Conservation (phyloP, 1,139 yeast genomes). For the Candida frijolesensis region DNA sequence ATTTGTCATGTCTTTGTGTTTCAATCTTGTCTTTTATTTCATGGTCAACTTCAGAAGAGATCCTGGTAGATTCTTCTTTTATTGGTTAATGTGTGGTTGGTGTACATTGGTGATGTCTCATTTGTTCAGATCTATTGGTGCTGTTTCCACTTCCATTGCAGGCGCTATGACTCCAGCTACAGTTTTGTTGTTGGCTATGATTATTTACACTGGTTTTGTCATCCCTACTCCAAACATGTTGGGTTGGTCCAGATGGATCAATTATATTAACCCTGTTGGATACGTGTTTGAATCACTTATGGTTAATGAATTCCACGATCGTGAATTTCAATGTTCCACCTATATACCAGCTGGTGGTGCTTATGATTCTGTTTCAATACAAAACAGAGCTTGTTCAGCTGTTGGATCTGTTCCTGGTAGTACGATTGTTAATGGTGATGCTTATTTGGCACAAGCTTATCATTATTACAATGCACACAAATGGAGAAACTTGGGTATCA, state of each 20-base stretch:
- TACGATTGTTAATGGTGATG: slow-evolving; percentile 56
- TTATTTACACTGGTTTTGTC: slow-evolving; percentile 61
- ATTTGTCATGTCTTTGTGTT: slow-evolving; percentile 41
- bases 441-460: slow-evolving; percentile 50
- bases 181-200: slow-evolving; percentile 50
- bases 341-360: slow-evolving; percentile 53
- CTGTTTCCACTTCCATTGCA: slow-evolving; percentile 53
- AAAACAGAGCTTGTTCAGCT: slow-evolving; percentile 55
- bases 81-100: slow-evolving; percentile 45
- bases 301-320: slow-evolving; percentile 53
- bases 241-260: slow-evolving; percentile 66
- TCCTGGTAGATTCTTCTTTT: slow-evolving; percentile 60
- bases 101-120: slow-evolving; percentile 55
- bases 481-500: slow-evolving; percentile 87
- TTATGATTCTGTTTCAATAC: slow-evolving; percentile 37
- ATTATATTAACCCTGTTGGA: slow-evolving; percentile 56
- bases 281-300: slow-evolving; percentile 58
- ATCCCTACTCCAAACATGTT: slow-evolving; percentile 58
- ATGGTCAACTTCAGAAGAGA: slow-evolving; percentile 54
- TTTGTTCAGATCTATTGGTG: slow-evolving; percentile 61
- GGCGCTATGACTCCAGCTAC: slow-evolving; percentile 66
- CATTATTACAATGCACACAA: slow-evolving; percentile 58
- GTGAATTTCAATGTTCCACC: slow-evolving; percentile 49
- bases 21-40: slow-evolving; percentile 55
- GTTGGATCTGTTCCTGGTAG: slow-evolving; percentile 69